A percentile compares a stretch with the other conserved stretches of the same genome.
phyloP scores from a whole-genome alignment of 139 green algal genomes.

The Tetraselmis chui region DNA sequence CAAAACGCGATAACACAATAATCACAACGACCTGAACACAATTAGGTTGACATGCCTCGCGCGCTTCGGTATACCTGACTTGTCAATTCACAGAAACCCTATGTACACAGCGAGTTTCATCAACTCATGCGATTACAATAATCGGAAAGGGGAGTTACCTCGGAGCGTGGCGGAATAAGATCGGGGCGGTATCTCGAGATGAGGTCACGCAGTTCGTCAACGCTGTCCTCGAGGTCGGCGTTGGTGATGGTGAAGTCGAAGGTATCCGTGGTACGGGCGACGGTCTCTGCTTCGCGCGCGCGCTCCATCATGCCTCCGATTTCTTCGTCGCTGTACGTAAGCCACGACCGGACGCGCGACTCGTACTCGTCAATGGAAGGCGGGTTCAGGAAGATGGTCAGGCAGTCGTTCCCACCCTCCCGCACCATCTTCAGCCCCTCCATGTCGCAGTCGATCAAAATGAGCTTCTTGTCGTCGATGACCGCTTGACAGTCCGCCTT shows the following conservation, averaged over 20 bases:
- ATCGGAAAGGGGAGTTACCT: no score
- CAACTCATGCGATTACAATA: no score
- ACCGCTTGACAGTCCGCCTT: constrained; percentile 2
- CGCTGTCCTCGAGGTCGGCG: constrained; percentile 29
- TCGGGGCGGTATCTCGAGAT: constrained; percentile 30
- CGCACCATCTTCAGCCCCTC: constrained; percentile 1
- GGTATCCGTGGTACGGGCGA: constrained; percentile 5
- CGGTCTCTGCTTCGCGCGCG: constrained; percentile 18
- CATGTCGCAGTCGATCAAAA: constrained; percentile 2
- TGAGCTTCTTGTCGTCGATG: constrained; percentile 4
- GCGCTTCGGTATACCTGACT: no score
- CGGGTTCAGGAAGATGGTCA: constrained; percentile 58
- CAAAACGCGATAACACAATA: background rate
- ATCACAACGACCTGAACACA: no score
- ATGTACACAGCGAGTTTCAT: no score
- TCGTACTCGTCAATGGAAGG: constrained; percentile 29
- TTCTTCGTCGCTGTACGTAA: constrained; percentile 43
- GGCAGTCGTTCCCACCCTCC: constrained; percentile 43
- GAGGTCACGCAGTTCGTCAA: constrained; percentile 31
- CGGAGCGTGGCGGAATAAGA: constrained; percentile 1
- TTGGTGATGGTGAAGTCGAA: constrained; percentile 48
- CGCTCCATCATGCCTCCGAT: constrained; percentile 30
- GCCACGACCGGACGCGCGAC: constrained; percentile 18
- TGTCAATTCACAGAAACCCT: no score
- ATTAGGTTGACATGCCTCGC: no score